phyloP scores from a whole-genome alignment of 106 monocot genomes.

The Dendrobium officinale region DNA sequence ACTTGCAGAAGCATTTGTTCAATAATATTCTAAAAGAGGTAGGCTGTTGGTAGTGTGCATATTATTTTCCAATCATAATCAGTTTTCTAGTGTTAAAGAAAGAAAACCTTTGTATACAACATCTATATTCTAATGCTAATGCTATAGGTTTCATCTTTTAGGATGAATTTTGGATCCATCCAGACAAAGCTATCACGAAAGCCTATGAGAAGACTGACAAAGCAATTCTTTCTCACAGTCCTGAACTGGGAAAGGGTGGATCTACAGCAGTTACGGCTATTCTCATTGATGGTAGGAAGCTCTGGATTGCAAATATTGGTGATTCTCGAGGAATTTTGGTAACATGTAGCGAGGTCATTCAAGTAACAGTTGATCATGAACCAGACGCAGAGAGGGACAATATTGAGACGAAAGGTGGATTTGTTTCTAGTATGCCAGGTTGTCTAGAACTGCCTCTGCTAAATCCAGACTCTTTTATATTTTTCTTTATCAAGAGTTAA shows the following conservation, averaged over 20 bases:
- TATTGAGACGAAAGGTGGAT: constrained; percentile 83
- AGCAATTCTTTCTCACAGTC: constrained; percentile 63
- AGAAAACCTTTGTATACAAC: background rate
- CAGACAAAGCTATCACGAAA: constrained; percentile 59
- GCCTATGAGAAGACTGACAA: constrained; percentile 90
- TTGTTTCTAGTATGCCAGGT: constrained; percentile 96
- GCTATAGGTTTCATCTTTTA: constrained; percentile 2
- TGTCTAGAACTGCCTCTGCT: background rate
- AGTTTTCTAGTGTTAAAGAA: constrained; percentile 1
- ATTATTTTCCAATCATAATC: background rate
- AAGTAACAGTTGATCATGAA: constrained; percentile 79
- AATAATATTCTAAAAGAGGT: constrained; percentile 78
- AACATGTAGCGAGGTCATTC: constrained; percentile 39
- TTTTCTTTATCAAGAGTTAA: background rate
- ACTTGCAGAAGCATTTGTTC: constrained; percentile 77
- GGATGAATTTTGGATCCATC: constrained; percentile 74
- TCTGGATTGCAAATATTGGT: constrained; percentile 82
- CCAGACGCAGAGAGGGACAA: constrained; percentile 56
- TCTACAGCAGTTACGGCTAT: constrained; percentile 95
- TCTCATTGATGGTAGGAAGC: constrained; percentile 39
- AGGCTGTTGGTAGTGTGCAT: background rate
- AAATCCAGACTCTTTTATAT: background rate
- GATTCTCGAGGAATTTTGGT: constrained; percentile 78
- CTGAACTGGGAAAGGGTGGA: constrained; percentile 67
- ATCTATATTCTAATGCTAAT: background rate